Conservation (phyloP, 1,139 yeast genomes). For the Saccharomyces hybrid region DNA sequence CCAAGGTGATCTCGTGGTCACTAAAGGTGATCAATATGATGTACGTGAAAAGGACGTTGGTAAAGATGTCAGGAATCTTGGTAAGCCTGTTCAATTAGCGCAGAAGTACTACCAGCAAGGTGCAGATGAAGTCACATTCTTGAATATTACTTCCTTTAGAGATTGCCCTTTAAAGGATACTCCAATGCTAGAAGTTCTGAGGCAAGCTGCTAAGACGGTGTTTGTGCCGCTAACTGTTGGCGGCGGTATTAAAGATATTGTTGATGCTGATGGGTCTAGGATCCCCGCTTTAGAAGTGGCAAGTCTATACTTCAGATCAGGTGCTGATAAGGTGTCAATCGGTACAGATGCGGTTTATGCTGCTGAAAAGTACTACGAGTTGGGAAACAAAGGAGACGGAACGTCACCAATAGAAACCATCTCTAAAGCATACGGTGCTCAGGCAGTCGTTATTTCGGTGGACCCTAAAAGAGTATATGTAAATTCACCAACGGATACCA, state of each 20-base stretch:
- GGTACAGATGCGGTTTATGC: slow-evolving; percentile 95
- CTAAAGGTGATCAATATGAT: slow-evolving; percentile 97
- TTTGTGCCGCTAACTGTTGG: slow-evolving; percentile 97
- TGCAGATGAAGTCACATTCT: slow-evolving; percentile 91
- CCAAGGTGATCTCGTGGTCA: slow-evolving; percentile 87
- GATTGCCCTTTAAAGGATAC: slow-evolving; percentile 86
- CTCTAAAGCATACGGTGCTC: slow-evolving; percentile 84
- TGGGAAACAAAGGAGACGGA: slow-evolving; percentile 55
- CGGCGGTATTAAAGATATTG: slow-evolving; percentile 88
- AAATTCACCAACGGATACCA: slow-evolving; percentile 47
- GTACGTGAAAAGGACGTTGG: slow-evolving; percentile 65
- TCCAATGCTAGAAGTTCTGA: slow-evolving; percentile 89
- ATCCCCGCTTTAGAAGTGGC: slow-evolving; percentile 89
- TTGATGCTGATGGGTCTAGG: slow-evolving; percentile 69
- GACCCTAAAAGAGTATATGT: slow-evolving; percentile 89
- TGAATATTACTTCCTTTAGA: slow-evolving; percentile 90
- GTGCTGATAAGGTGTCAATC: slow-evolving; percentile 95
- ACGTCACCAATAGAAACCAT: slow-evolving; percentile 84
- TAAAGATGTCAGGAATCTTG: slow-evolving; percentile 73
- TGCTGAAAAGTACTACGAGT: slow-evolving; percentile 70
- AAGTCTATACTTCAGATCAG: slow-evolving; percentile 81
- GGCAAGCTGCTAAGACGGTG: slow-evolving; percentile 75
- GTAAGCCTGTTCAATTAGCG: slow-evolving; percentile 93
- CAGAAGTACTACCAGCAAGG: slow-evolving; percentile 85
- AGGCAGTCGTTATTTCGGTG: slow-evolving; percentile 94